Percentiles rank a stretch among this genome's conserved stretches.
Evolutionary conservation across 129 eudicot species (phyloP).

Genomic region (Chrysanthemum seticuspe): DNA sequence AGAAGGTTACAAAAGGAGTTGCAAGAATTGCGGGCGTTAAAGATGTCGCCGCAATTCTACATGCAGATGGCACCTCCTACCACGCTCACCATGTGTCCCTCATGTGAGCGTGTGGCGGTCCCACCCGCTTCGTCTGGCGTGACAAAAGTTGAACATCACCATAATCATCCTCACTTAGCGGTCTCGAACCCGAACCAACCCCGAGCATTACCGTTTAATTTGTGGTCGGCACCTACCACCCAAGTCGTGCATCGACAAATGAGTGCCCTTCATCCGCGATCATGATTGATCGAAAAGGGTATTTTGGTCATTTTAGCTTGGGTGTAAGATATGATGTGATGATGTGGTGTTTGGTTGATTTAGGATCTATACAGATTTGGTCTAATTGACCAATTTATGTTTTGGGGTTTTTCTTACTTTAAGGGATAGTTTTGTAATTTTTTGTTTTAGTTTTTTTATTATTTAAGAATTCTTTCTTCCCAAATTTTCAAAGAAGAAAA

Average conservation of each 20-base stretch:
- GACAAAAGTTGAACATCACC: conserved; percentile 27
- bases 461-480: conserved; percentile 17
- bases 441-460: conserved; percentile 6
- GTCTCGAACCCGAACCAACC: conserved; percentile 17
- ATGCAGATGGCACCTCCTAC: conserved; percentile 98
- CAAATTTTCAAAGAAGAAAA: conserved; percentile 16
- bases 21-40: conserved; percentile 78
- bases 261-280: conserved; percentile 45
- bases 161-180: conserved; percentile 20
- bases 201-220: conserved; percentile 57
- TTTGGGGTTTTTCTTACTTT: conserved; percentile 22
- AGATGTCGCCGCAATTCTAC: conserved; percentile 87
- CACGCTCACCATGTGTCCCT: conserved; percentile 96
- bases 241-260: conserved; percentile 42
- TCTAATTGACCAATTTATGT: conserved; percentile 26
- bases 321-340: conserved; percentile 13
- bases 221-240: conserved; percentile 45
- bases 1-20: conserved; percentile 88
- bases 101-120: conserved; percentile 86
- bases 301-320: conserved; percentile 12
- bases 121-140: conserved; percentile 40
- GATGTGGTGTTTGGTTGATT: conserved; percentile 18
- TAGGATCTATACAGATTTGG: conserved; percentile 31
- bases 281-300: conserved; percentile 20
- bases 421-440: conserved; percentile 37